Evolutionary conservation across 345 rosid genomes (phyloP).

Genomic region (Noccaea caerulescens): DNA sequence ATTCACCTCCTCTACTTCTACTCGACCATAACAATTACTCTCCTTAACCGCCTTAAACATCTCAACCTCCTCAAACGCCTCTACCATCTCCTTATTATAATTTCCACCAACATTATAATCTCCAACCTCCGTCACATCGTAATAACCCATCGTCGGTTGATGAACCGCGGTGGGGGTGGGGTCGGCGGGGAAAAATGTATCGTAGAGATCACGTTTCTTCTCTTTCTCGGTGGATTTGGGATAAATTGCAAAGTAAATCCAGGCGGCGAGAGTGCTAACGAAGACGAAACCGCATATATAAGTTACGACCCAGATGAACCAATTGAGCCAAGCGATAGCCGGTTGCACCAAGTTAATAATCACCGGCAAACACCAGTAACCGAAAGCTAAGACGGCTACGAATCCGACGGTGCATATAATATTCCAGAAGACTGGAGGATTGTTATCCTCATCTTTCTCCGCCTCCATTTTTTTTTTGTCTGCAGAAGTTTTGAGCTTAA

Average conservation of each 20-base stretch:
- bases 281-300: neutral
- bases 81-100: neutral
- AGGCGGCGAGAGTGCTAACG: neutral
- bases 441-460: constrained; percentile 5
- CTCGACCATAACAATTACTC: neutral
- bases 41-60: constrained; percentile 19
- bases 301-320: neutral
- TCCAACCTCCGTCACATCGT: neutral
- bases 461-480: constrained; percentile 10
- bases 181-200: constrained; percentile 5
- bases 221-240: neutral
- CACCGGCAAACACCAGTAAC: constrained; percentile 7
- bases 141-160: neutral
- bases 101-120: neutral
- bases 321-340: constrained; percentile 2
- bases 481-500: neutral
- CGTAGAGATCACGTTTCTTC: neutral
- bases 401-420: neutral
- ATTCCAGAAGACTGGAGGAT: neutral
- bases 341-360: neutral
- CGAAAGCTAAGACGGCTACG: neutral
- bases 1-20: constrained; percentile 11
- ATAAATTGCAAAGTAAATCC: neutral
- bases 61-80: constrained; percentile 7
- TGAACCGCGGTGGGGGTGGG: neutral